Evolutionary conservation across 768 basidiomycete species (phyloP), one percentile per base, ranked within the genome.

Genomic region (Phylloporus sp.): DNA sequence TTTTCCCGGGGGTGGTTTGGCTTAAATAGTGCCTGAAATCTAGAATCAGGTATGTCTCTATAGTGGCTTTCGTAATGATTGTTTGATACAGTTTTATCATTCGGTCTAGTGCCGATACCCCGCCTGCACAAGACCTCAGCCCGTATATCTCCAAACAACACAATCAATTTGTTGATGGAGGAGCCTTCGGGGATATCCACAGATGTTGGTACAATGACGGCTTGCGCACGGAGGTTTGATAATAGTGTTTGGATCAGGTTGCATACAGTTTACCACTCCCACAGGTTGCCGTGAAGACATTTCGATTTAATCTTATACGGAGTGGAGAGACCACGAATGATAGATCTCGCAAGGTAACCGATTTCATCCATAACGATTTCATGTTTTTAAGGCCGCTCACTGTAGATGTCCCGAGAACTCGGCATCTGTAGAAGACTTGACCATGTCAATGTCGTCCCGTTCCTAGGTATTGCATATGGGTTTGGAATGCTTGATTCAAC

Each of bases 381-480:
- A 6, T 1, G 2, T 1, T 13, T 1, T n/a, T 0, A 42, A 31
- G 4, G 3, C 0, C 2, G 16, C 13, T 6, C 32, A n/a, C 27
- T 2, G 2, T 3, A 64, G 68, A 53, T 66, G 47, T 43, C 64
- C 39, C 58, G 64, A 34, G 68, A 69, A 27, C 51, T 70, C 6
- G 59, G 57, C 12, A 64, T 68, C 16, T 70, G 67, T 69, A 59
- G 42, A 45, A 46, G 54, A 36, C 49, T 70, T 0, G 23, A 57
- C 1, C 65, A 70, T 39, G n/a, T 15, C 18, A 61, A 67, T 26
- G 39, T 70, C 1, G 50, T 70, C 7, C 67, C 65, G 1, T 58
- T 70, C n/a, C n/a, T n/a, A n/a, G n/a, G n/a, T n/a, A n/a, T n/a
- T n/a, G n/a, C n/a, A n/a, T n/a, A n/a, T n/a, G 62, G 59, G 4